Evolutionary conservation across 352 stramenopile genomes (phyloP).

Genomic region (Pythium phragmiticola): DNA sequence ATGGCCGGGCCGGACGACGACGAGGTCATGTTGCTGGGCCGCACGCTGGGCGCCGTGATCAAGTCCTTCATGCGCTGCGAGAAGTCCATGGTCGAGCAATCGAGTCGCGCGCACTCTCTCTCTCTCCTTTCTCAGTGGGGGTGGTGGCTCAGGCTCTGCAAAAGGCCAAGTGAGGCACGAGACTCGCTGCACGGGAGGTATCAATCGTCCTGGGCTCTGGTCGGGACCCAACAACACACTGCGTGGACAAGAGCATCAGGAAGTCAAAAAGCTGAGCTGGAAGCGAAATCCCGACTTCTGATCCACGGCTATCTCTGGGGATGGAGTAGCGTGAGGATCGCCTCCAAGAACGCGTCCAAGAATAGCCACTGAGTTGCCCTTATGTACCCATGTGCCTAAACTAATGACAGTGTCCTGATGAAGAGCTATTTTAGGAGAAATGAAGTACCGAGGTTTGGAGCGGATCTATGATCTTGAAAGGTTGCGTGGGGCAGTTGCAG

Average conservation of each 20-base stretch:
- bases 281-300: too few species aligned
- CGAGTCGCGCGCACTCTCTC: neutral
- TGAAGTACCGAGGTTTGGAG: too few species aligned
- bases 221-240: neutral
- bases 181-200: neutral
- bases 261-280: neutral
- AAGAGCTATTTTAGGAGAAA: neutral
- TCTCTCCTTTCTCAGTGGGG: neutral
- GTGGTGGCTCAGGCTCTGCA: slow-evolving; percentile 19
- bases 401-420: neutral
- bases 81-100: slow-evolving; percentile 54
- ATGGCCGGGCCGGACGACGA: slow-evolving; percentile 20
- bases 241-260: neutral
- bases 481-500: slow-evolving; percentile 1
- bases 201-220: slow-evolving; percentile 10
- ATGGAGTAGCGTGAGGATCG: neutral
- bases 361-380: slow-evolving; percentile 2
- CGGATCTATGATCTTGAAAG: slow-evolving; percentile 14
- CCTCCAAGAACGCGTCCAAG: neutral
- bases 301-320: neutral
- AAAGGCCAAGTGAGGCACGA: slow-evolving; percentile 24
- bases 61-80: slow-evolving; percentile 76
- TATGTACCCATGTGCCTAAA: slow-evolving; percentile 3
- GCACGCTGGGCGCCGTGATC: slow-evolving; percentile 49
- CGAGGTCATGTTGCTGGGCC: slow-evolving; percentile 36